Evolutionary conservation across 768 basidiomycete species (phyloP).

Genomic region (Leccinum obscurum): DNA sequence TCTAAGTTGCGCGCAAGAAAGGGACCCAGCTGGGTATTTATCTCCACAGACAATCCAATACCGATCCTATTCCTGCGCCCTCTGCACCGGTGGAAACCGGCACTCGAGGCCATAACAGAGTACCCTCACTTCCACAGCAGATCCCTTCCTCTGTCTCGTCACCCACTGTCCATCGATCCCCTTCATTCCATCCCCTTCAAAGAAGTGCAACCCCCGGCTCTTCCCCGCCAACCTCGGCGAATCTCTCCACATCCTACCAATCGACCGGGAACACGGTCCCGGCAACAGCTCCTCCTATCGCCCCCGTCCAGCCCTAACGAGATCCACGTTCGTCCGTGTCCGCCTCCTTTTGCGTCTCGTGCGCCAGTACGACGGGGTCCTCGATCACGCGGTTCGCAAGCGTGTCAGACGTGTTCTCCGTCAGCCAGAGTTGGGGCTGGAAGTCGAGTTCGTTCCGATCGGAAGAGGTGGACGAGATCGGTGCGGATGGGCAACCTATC

Average conservation of each 20-base stretch:
- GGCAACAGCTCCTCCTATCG: constrained; percentile 43
- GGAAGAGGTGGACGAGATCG: constrained; percentile 48
- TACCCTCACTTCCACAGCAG: constrained; percentile 33
- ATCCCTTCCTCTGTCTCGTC: constrained; percentile 29
- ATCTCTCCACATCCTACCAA: constrained; percentile 23
- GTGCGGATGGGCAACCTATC: constrained; percentile 32
- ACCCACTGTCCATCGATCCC: constrained; percentile 40
- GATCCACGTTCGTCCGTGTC: constrained; percentile 70
- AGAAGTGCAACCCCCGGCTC: constrained; percentile 45
- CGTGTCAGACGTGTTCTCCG: constrained; percentile 79
- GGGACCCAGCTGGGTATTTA: constrained; percentile 82
- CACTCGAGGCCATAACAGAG: constrained; percentile 26
- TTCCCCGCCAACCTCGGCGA: constrained; percentile 24
- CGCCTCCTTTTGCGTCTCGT: constrained; percentile 84
- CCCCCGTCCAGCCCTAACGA: constrained; percentile 69
- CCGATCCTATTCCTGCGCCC: constrained; percentile 76
- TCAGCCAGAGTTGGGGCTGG: constrained; percentile 95
- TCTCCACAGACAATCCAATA: constrained; percentile 79
- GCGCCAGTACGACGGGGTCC: constrained; percentile 78
- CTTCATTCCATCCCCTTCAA: constrained; percentile 45
- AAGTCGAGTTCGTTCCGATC: constrained; percentile 61
- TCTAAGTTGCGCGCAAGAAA: constrained; percentile 87
- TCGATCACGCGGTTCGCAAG: constrained; percentile 83
- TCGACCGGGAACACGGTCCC: constrained; percentile 31
- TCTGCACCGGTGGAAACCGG: constrained; percentile 51